A percentile compares a stretch with the other conserved stretches of the same genome.
These are phyloP conservation scores for Monosporascus cannonballus DNA, from an alignment of 2,329 filamentous ascomycete genomes.

Conservation along the genomic window DNA sequence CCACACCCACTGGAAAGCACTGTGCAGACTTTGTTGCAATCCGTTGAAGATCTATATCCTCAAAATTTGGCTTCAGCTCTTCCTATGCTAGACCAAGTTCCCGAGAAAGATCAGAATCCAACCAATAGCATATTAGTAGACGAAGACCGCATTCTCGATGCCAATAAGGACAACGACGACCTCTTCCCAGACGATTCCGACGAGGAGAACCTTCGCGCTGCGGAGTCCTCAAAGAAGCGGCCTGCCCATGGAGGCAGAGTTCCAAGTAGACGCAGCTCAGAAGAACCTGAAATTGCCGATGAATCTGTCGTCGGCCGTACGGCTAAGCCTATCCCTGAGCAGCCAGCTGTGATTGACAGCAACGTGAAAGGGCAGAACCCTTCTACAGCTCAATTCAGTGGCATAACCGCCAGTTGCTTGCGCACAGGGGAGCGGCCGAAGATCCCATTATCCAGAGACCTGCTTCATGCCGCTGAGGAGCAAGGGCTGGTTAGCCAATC, in stretches of 20 bases:
- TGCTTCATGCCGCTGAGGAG: constrained; percentile 35
- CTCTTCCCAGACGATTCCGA: constrained; percentile 47
- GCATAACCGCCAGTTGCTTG: constrained; percentile 38
- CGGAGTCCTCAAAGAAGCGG: constrained; percentile 4
- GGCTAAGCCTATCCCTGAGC: neutral
- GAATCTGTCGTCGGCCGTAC: neutral
- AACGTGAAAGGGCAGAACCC: constrained; percentile 1
- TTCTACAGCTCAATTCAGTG: constrained; percentile 22
- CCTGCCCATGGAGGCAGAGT: constrained; percentile 2
- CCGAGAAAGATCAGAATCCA: constrained; percentile 24
- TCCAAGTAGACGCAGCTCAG: neutral
- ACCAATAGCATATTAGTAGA: constrained; percentile 55
- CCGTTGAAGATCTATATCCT: constrained; percentile 81
- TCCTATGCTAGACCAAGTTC: constrained; percentile 29
- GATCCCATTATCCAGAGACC: constrained; percentile 30
- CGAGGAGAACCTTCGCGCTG: constrained; percentile 32
- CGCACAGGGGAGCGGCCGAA: constrained; percentile 28
- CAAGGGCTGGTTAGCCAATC: constrained; percentile 31
- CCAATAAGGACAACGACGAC: constrained; percentile 40
- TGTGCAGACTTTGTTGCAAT: constrained; percentile 74
- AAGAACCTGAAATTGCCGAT: neutral
- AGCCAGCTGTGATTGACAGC: neutral
- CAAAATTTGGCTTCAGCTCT: constrained; percentile 50
- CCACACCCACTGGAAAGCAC: constrained; percentile 44
- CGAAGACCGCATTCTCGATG: constrained; percentile 48